Percentiles rank a stretch among this genome's conserved stretches.
These are phyloP conservation scores for Yamadazyma dushanensis DNA, from an alignment of 1,139 yeast genomes.

Conservation along the genomic window DNA sequence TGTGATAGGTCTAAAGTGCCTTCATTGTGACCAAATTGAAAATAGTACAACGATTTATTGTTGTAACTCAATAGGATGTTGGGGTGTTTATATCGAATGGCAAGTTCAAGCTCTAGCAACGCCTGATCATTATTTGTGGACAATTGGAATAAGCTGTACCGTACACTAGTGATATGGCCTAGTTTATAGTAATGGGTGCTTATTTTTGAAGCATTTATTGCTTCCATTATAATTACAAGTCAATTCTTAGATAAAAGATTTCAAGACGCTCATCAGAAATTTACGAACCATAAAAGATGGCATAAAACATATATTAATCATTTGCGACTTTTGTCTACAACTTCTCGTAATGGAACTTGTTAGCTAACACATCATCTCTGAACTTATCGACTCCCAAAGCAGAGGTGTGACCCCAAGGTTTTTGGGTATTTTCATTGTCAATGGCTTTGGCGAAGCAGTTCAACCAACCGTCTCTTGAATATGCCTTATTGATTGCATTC, in stretches of 20 bases:
- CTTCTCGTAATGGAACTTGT: slow-evolving; percentile 25
- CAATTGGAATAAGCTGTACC: slow-evolving; percentile 25
- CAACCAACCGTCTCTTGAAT: slow-evolving; percentile 34
- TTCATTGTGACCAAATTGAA: slow-evolving; percentile 43
- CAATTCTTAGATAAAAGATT: background rate
- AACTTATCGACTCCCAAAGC: slow-evolving; percentile 35
- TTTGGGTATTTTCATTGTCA: slow-evolving; percentile 28
- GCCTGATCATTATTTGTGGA: slow-evolving; percentile 33
- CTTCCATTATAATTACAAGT: no score
- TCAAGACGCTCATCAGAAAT: slow-evolving; percentile 1
- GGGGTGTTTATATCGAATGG: slow-evolving; percentile 52
- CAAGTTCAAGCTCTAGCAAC: slow-evolving; percentile 60
- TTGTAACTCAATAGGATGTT: slow-evolving; percentile 56
- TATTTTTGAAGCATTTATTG: slow-evolving; percentile 24
- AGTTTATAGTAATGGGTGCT: slow-evolving; percentile 43
- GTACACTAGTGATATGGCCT: slow-evolving; percentile 36
- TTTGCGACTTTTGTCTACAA: no score
- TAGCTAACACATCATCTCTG: slow-evolving; percentile 29
- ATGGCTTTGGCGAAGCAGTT: slow-evolving; percentile 37
- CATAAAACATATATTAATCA: no score
- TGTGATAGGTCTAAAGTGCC: slow-evolving; percentile 31
- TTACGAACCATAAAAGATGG: no score
- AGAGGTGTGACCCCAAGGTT: slow-evolving; percentile 34
- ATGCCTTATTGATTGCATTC: slow-evolving; percentile 27
- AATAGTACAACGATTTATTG: slow-evolving; percentile 62